Base-by-base conservation (phyloP, 305 asterid species). In the Euphrasia arctica region DNA sequence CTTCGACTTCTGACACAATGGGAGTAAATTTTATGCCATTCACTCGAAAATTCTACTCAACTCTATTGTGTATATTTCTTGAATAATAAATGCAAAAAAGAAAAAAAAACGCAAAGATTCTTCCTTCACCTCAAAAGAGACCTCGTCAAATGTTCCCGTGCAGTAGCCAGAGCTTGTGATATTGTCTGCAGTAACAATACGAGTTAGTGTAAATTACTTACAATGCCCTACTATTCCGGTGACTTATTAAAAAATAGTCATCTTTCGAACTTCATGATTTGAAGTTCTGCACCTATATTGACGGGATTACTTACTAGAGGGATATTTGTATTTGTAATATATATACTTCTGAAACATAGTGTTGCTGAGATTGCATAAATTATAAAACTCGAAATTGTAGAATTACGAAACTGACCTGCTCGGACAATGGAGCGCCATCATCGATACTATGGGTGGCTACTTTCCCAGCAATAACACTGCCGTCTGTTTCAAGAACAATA, bases 401-500 rank as follows among this genome's bases (percentile, higher is more conserved):
- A 48, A 25, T 42, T 27, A 29, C 3, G 36, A 58, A 42, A 66
- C 66, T 67, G 47, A 89, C 96, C 95, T 92, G 98, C 79, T 92
- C 98, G n/a, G 97, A 80, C 69, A 92, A 69, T 9, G 95, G 85
- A 27, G 93, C 86, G 11, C 89, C 93, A 58, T 87, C 95, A 58
- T 92, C 97, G 80, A 85, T 70, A 58, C 65, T 83, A 73, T 83
- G 84, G 39, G 88, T 80, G 42, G 93, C 90, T 42, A 84, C 98
- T 81, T 89, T 92, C 58, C 93, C 92, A 68, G 97, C 97, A 78
- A 89, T 89, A 22, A 74, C 28, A 72, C 73, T 89, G 36, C 95
- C 97, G 73, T 92, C 98, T 10, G 98, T 89, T 78, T 92, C 98
- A 55, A 92, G 98, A 69, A 92, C 76, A 74, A 91, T 85, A 75